Conservation (phyloP, 2,329 filamentous ascomycete species). For the Hypoxylon sp. region DNA sequence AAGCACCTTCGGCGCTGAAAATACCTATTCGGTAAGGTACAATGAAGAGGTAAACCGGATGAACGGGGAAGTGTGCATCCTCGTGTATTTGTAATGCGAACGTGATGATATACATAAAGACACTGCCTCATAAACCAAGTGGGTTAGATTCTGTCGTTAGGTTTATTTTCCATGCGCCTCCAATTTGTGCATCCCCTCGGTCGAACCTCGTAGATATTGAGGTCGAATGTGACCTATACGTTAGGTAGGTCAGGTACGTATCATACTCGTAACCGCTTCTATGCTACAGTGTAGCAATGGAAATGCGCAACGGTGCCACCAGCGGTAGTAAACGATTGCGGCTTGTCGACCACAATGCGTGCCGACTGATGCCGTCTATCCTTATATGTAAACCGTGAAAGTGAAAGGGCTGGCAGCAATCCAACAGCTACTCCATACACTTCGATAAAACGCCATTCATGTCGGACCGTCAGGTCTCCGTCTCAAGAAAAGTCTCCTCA, state of each 20-base stretch:
- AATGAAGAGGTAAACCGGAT: neutral
- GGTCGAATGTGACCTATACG: neutral
- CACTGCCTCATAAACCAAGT: neutral
- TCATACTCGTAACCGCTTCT: neutral
- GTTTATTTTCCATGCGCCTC: neutral
- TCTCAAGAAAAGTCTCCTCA: constrained; percentile 45
- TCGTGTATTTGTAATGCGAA: neutral
- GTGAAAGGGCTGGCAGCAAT: neutral
- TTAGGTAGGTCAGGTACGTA: no score
- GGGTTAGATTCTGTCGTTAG: neutral
- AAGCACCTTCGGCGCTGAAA: neutral
- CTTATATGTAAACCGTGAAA: neutral
- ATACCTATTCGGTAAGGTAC: neutral
- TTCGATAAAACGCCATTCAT: constrained; percentile 8
- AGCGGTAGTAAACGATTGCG: neutral
- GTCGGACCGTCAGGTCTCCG: constrained; percentile 37
- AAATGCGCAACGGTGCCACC: neutral
- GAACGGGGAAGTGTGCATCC: neutral
- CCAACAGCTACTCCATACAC: neutral
- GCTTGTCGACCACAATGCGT: neutral
- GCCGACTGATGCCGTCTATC: neutral
- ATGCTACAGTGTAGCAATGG: neutral
- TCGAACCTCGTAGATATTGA: neutral
- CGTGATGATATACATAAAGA: neutral
- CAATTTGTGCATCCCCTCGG: neutral